These are phyloP conservation scores for Garcia nutans DNA, from an alignment of 345 rosid genomes.

Conservation along the genomic window DNA sequence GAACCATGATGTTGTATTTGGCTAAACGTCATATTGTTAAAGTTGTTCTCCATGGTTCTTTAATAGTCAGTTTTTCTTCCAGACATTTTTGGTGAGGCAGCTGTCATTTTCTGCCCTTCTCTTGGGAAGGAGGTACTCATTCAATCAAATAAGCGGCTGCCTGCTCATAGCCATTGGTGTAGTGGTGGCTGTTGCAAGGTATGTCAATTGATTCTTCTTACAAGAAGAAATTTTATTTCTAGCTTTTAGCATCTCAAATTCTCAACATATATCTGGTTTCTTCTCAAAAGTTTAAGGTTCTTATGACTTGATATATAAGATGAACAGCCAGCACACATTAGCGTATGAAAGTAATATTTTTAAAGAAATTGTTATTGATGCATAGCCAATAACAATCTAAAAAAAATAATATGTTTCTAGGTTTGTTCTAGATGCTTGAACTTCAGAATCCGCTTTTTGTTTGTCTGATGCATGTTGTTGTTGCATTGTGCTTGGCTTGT, in stretches of 20 bases:
- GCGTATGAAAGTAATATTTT: not conserved
- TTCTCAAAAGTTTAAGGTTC: not conserved
- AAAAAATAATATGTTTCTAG: not conserved
- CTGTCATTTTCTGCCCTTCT: slow-evolving; percentile 60
- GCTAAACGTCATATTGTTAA: not conserved
- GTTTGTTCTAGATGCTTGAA: slow-evolving; percentile 1
- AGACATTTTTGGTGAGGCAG: slow-evolving; percentile 92
- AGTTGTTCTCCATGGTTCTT: slow-evolving; percentile 6
- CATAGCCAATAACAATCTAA: slow-evolving; percentile 3
- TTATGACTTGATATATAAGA: not conserved
- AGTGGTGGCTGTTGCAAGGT: slow-evolving; percentile 79
- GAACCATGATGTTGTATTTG: not conserved
- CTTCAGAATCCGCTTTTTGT: not conserved
- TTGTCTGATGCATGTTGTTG: not conserved
- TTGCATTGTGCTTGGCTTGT: slow-evolving; percentile 6
- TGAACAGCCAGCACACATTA: not conserved
- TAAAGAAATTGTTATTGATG: not conserved
- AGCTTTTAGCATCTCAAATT: not conserved
- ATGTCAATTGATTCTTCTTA: not conserved
- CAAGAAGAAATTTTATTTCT: not conserved
- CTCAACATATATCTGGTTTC: not conserved
- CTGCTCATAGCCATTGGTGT: slow-evolving; percentile 79
- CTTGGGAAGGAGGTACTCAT: slow-evolving; percentile 57
- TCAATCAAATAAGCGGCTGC: slow-evolving; percentile 67
- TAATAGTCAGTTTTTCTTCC: slow-evolving; percentile 22